These are phyloP conservation scores for Ascochyta koolunga DNA, from an alignment of 2,329 filamentous ascomycete genomes.

Conservation along the genomic window DNA sequence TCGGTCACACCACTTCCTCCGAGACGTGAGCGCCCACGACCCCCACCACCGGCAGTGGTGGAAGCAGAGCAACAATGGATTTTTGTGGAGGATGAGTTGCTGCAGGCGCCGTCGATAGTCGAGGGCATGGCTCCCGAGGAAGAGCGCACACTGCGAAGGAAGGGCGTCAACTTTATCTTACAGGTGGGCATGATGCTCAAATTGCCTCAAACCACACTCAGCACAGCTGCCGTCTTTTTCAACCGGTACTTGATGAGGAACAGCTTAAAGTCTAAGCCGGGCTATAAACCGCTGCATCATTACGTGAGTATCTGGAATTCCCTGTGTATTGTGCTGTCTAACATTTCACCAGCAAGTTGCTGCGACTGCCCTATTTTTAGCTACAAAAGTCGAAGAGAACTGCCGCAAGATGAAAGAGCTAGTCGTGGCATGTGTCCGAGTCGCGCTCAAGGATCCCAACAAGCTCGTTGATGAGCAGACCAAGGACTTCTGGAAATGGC, in stretches of 20 bases:
- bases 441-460: constrained; percentile 91
- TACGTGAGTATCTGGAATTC: constrained; percentile 59
- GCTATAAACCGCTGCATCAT: constrained; percentile 76
- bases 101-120: constrained; percentile 80
- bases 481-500: constrained; percentile 98
- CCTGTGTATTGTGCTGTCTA: constrained; percentile 1
- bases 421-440: constrained; percentile 89
- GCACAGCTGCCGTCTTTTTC: constrained; percentile 91
- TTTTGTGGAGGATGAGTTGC: constrained; percentile 82
- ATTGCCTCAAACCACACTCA: constrained; percentile 87
- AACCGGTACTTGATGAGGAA: constrained; percentile 94
- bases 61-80: constrained; percentile 78
- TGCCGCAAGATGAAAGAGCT: constrained; percentile 94
- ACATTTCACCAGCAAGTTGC: constrained; percentile 69
- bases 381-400: constrained; percentile 97
- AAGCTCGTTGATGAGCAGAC: constrained; percentile 94
- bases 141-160: constrained; percentile 80
- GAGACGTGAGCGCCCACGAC: constrained; percentile 42
- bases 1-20: constrained; percentile 24
- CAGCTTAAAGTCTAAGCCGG: constrained; percentile 76
- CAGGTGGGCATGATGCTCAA: constrained; percentile 93
- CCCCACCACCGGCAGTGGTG: constrained; percentile 55
- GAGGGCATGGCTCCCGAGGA: constrained; percentile 79
- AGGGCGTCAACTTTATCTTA: constrained; percentile 95
- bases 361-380: constrained; percentile 88